Base-by-base conservation (phyloP, 306 rosid genomes). In the Lotus japonicus region DNA sequence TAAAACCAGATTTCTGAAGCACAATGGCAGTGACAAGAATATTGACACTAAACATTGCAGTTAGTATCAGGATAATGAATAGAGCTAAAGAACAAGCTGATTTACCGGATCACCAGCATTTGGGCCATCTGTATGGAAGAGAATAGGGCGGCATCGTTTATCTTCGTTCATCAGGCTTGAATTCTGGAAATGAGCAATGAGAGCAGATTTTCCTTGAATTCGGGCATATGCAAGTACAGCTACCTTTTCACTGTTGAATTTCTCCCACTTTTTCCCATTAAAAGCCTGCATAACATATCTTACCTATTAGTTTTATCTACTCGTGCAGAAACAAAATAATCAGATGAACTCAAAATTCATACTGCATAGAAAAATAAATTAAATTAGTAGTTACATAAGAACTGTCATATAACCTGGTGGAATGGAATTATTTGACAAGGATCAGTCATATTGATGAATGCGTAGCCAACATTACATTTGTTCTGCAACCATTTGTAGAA, bases 391-490 rank as follows among this genome's bases (percentile, higher is more conserved):
- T 11, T 10, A 31, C 18, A 64, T 26, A 21, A 72, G 56, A 67
- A 62, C 45, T 67, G 10, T 36, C 19, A 36, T 60, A 19, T 59
- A 64, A 89, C 96, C 96, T 89, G 86, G 81, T 83, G 75, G 73
- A 89, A 89, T 19, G 94, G 90, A 82, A 87, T 74, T 42, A 89
- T 89, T 77, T 89, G 94, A 64, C 75, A 73, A 53, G 96, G 89
- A 74, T 89, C 94, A 64, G 64, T 80, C 94, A 89, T 89, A 68
- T 89, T 89, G 85, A 89, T 89, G 88, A 89, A 89, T 11, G 96
- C 96, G 79, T 89, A 89, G 76, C 96, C 96, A 79, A 89, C 96
- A 58, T 89, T 89, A 73, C 96, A 89, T 74, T 89, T 89, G 94
- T 89, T 89, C 96, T 89, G 91, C 74, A 78, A 45, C 43, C 41